Evolutionary conservation across 2,329 filamentous ascomycete genomes (phyloP).

Genomic region (Cladophialophora chaetospira): DNA sequence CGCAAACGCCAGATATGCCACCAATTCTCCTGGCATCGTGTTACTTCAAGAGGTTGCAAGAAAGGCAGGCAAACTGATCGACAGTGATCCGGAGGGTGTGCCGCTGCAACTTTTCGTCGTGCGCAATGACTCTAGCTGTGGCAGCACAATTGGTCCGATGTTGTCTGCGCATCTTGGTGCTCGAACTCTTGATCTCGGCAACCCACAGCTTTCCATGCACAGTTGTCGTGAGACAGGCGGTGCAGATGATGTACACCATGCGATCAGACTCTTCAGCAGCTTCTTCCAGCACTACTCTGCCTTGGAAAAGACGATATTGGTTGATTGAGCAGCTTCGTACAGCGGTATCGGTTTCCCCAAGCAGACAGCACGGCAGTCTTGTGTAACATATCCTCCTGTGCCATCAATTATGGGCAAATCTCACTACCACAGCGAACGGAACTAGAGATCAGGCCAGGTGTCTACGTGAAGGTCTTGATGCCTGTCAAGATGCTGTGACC

Average conservation of each 20-base stretch:
- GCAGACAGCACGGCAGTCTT: too few relatives aligned
- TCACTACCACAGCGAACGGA: too few relatives aligned
- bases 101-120: conserved; percentile 96
- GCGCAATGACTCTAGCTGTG: conserved; percentile 90
- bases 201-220: conserved; percentile 95
- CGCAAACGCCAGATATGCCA: conserved; percentile 94
- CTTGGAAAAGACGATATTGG: conserved; percentile 59
- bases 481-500: too few relatives aligned
- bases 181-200: conserved; percentile 87
- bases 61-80: conserved; percentile 53
- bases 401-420: too few relatives aligned
- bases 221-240: conserved; percentile 93
- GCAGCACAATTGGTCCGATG: conserved; percentile 98
- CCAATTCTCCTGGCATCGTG: conserved; percentile 93
- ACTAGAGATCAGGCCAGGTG: too few relatives aligned
- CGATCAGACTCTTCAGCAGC: conserved; percentile 79
- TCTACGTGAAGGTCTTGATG: too few relatives aligned
- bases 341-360: too few relatives aligned
- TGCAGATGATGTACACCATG: conserved; percentile 81
- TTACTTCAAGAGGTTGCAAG: conserved; percentile 83
- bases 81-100: conserved; percentile 64
- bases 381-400: too few relatives aligned
- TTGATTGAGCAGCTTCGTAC: background rate
- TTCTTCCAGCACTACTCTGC: conserved; percentile 86
- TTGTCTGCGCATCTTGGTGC: conserved; percentile 82